Evolutionary conservation across 345 rosid species (phyloP), one percentile per base, ranked within the genome.

Genomic region (Corchorus olitorius): DNA sequence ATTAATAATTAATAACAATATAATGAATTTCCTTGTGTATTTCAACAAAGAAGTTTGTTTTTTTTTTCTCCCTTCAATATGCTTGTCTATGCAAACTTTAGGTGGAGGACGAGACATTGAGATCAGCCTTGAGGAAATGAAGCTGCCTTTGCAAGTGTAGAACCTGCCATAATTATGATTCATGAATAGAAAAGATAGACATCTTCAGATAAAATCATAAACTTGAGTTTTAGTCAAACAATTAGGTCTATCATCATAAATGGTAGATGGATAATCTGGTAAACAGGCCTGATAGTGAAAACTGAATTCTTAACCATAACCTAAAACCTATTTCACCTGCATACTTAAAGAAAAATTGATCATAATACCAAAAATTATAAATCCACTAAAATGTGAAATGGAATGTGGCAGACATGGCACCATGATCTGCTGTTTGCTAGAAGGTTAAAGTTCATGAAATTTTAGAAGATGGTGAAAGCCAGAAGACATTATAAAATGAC

Each of bases 81-180:
- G 37, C 20, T 11, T 46, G 39, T 27, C 7, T 49, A 64, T 50
- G 43, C 0, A 22, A 43, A 65, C 52, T 53, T 37, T 52, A 60
- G n/a, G 74, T 14, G 5, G 59, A 70, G 13, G 70, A 13, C 33
- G 73, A 16, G 48, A 22, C 8, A 2, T 46, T 53, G 54, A 59
- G 69, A 70, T 69, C 80, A 66, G 61, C 61, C 84, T 33, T 78
- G 19, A 82, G 74, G 70, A 75, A 43, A 13, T 46, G 45, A 64
- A 82, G 78, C 68, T 78, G 80, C 46, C 64, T 39, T 48, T 64
- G 78, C 69, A 79, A 50, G 58, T 82, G 74, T 53, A 72, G 59
- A 61, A 82, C 81, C 84, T 81, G 79, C 48, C 69, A 61, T 54
- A 37, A 20, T 27, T 48, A 61, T 54, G 37, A 20, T 27, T 48